These are phyloP conservation scores for Paxillus ammoniavirescens DNA, from an alignment of 768 basidiomycete genomes.

Conservation along the genomic window DNA sequence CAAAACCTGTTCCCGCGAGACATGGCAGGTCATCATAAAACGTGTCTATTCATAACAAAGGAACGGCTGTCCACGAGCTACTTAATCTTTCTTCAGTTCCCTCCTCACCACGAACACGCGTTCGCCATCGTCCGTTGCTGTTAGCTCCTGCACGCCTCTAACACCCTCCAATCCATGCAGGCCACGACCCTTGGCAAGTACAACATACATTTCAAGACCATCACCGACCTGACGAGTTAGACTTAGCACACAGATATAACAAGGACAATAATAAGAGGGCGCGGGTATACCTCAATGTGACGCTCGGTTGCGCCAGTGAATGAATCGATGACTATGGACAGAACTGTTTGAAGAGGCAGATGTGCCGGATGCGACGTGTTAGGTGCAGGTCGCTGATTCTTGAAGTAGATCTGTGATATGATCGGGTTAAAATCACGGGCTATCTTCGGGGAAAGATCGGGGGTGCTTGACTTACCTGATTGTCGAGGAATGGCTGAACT, in stretches of 20 bases:
- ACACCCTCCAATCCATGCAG: conserved; percentile 57
- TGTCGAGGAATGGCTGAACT: conserved; percentile 97
- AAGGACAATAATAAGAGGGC: conserved; percentile 6
- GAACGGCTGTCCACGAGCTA: background rate
- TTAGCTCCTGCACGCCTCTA: conserved; percentile 62
- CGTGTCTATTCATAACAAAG: background rate
- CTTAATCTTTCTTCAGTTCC: conserved; percentile 82
- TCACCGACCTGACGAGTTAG: conserved; percentile 74
- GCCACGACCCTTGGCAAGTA: conserved; percentile 67
- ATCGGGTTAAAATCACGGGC: conserved; percentile 31
- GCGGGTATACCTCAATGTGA: conserved; percentile 81
- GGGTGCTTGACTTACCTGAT: conserved; percentile 69
- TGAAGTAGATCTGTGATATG: conserved; percentile 84
- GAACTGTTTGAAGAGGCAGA: conserved; percentile 75
- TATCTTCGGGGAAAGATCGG: conserved; percentile 51
- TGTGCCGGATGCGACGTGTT: conserved; percentile 76
- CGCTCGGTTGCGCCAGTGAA: conserved; percentile 98
- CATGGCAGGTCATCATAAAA: too few species aligned
- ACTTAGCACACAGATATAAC: conserved; percentile 1
- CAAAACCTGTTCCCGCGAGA: too few species aligned
- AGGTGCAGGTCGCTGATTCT: conserved; percentile 82
- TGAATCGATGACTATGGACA: conserved; percentile 89
- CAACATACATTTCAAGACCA: conserved; percentile 89
- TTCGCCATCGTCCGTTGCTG: conserved; percentile 60
- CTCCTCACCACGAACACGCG: conserved; percentile 73